These are phyloP conservation scores for Kuraishia molischiana DNA, from an alignment of 805 yeast species.

Conservation along the genomic window DNA sequence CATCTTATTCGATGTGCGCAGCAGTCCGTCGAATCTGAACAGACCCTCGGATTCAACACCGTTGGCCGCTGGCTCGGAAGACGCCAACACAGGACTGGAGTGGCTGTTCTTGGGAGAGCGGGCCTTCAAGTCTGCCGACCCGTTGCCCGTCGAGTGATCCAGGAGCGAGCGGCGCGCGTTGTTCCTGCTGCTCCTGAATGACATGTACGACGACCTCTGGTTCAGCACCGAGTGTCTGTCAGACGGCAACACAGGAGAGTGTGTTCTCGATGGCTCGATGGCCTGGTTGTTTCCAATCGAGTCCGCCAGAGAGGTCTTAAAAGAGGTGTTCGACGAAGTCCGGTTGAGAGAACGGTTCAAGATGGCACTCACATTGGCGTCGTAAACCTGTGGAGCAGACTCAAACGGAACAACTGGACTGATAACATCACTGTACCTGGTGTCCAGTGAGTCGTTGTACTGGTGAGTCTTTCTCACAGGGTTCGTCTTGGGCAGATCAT, in stretches of 20 bases:
- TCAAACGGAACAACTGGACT: slow-evolving; percentile 44
- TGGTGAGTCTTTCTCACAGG: slow-evolving; percentile 21
- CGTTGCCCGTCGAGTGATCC: slow-evolving; percentile 2
- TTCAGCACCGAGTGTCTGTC: slow-evolving; percentile 2
- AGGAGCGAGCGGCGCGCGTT: slow-evolving; percentile 3
- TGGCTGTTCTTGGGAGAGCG: slow-evolving; percentile 1
- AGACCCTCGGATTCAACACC: slow-evolving; percentile 26
- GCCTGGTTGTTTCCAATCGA: slow-evolving; percentile 32
- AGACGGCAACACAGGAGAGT: background rate
- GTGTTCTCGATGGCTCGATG: slow-evolving; percentile 8
- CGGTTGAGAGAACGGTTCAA: slow-evolving; percentile 64
- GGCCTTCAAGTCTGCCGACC: slow-evolving; percentile 1
- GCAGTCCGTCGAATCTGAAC: slow-evolving; percentile 34
- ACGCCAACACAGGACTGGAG: slow-evolving; percentile 3
- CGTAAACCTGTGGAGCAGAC: slow-evolving; percentile 70
- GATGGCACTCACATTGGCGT: slow-evolving; percentile 69
- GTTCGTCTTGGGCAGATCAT: slow-evolving; percentile 16
- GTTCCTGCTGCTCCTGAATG: slow-evolving; percentile 10
- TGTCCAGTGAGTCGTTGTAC: slow-evolving; percentile 51
- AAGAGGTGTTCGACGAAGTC: slow-evolving; percentile 64
- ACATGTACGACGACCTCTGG: slow-evolving; percentile 11
- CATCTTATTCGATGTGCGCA: slow-evolving; percentile 24
- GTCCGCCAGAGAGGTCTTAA: slow-evolving; percentile 68
- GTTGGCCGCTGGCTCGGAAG: background rate
- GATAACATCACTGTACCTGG: slow-evolving; percentile 36